Conservation (phyloP, 371 early-diverging fungal genomes). For the Parasitella parasitica region DNA sequence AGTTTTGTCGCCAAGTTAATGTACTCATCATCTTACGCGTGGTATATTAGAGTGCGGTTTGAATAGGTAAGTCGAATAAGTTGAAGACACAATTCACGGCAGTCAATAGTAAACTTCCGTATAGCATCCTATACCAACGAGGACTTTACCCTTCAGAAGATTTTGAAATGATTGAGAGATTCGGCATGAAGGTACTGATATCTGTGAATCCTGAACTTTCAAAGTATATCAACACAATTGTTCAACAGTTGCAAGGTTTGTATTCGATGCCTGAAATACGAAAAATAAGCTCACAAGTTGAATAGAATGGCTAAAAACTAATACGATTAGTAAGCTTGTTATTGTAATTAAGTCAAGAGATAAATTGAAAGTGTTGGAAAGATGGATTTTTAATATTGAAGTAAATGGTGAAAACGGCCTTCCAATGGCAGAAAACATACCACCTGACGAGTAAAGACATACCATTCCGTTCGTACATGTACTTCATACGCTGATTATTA, state of each 20-base stretch:
- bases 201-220: constrained; percentile 73
- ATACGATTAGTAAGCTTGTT: constrained; percentile 78
- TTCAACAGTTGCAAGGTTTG: constrained; percentile 74
- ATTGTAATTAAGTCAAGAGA: constrained; percentile 81
- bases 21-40: background rate
- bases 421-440: constrained; percentile 23
- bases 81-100: background rate
- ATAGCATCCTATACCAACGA: constrained; percentile 86
- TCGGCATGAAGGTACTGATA: constrained; percentile 78
- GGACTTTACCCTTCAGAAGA: constrained; percentile 87
- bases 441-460: constrained; percentile 21
- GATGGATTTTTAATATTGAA: constrained; percentile 93
- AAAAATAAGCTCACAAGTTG: background rate
- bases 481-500: background rate
- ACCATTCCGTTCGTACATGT: constrained; percentile 21
- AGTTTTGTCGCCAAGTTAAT: background rate
- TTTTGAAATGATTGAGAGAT: constrained; percentile 78
- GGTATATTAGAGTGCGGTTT: constrained; percentile 64
- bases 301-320: constrained; percentile 69
- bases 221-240: constrained; percentile 71
- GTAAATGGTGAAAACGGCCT: constrained; percentile 13
- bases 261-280: too few relatives aligned
- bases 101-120: background rate
- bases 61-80: constrained; percentile 62
- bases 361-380: constrained; percentile 79